phyloP scores from a whole-genome alignment of 2,329 filamentous ascomycete genomes.

The Lachnellula subtilissima region DNA sequence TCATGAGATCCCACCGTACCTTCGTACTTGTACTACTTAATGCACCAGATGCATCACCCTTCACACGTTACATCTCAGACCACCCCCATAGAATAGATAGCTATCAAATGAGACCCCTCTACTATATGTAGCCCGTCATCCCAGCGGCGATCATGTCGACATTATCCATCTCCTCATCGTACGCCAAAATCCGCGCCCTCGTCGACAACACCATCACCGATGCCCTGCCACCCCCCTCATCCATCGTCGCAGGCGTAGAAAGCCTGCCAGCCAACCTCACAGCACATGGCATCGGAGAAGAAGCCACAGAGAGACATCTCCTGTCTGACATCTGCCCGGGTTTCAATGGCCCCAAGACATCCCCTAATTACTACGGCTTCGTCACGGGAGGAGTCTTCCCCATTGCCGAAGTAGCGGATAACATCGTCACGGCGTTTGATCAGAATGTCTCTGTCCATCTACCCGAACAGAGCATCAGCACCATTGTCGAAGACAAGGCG shows the following conservation, averaged over 20 bases:
- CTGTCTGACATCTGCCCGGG: conserved; percentile 40
- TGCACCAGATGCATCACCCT: too few relatives aligned
- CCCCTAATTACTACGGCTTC: conserved; percentile 70
- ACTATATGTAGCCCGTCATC: not conserved
- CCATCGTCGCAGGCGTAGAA: conserved; percentile 18
- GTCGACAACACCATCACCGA: conserved; percentile 19
- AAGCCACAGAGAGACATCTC: conserved; percentile 39
- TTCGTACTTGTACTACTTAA: too few relatives aligned
- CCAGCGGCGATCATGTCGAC: conserved; percentile 9
- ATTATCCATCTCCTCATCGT: conserved; percentile 24
- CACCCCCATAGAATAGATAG: not conserved
- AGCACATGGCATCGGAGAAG: conserved; percentile 38
- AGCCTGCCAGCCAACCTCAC: conserved; percentile 36
- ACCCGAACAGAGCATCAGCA: conserved; percentile 68
- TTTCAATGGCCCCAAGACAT: conserved; percentile 30
- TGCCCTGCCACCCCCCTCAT: conserved; percentile 21
- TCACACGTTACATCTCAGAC: not conserved
- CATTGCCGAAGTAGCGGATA: conserved; percentile 75
- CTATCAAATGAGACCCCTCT: not conserved
- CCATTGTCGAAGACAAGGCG: conserved; percentile 69
- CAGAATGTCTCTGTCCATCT: conserved; percentile 84
- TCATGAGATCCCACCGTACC: too few relatives aligned
- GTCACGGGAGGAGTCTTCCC: conserved; percentile 79
- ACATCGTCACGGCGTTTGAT: conserved; percentile 74
- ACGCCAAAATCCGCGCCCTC: conserved; percentile 17